These are phyloP conservation scores for Leccinum broughii DNA, from an alignment of 768 basidiomycete genomes.

Conservation along the genomic window DNA sequence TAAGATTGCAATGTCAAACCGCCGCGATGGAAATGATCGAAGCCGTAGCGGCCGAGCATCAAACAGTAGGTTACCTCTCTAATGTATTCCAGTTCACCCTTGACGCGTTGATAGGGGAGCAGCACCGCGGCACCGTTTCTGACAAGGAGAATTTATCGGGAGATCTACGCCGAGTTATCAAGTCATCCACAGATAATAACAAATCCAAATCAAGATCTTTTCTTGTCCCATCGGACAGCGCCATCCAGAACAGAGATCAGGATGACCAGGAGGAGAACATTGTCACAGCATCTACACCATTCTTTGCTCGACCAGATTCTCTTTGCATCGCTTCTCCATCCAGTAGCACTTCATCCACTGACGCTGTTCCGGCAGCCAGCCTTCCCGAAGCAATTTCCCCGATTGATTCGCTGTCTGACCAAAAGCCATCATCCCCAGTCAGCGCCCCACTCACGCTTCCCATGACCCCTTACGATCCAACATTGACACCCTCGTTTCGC, in stretches of 20 bases:
- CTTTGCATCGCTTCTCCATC: conserved; percentile 20
- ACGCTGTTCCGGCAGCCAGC: conserved; percentile 1
- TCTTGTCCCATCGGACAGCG: conserved; percentile 21
- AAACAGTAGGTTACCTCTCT: conserved; percentile 51
- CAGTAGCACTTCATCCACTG: conserved; percentile 1
- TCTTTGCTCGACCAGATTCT: conserved; percentile 29
- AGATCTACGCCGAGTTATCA: conserved; percentile 32
- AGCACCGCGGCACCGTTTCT: conserved; percentile 47
- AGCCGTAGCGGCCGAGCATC: conserved; percentile 59
- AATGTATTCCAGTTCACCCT: conserved; percentile 11
- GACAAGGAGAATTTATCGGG: conserved; percentile 36
- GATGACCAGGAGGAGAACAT: conserved; percentile 15
- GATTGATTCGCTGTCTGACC: conserved; percentile 6
- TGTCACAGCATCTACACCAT: conserved; percentile 22
- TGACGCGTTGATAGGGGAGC: conserved; percentile 52
- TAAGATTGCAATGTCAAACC: conserved; percentile 87
- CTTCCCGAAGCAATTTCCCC: conserved; percentile 3
- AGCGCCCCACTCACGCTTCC: conserved; percentile 41
- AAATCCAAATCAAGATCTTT: conserved; percentile 25
- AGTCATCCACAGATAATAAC: conserved; percentile 20
- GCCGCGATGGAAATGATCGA: conserved; percentile 68
- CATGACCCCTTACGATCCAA: conserved; percentile 75
- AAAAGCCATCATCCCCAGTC: conserved; percentile 25
- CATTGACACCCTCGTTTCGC: conserved; percentile 72
- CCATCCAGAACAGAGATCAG: conserved; percentile 13